phyloP scores from a whole-genome alignment of 225 moss, liverwort and hornwort species.

The Anthoceros angustus region DNA sequence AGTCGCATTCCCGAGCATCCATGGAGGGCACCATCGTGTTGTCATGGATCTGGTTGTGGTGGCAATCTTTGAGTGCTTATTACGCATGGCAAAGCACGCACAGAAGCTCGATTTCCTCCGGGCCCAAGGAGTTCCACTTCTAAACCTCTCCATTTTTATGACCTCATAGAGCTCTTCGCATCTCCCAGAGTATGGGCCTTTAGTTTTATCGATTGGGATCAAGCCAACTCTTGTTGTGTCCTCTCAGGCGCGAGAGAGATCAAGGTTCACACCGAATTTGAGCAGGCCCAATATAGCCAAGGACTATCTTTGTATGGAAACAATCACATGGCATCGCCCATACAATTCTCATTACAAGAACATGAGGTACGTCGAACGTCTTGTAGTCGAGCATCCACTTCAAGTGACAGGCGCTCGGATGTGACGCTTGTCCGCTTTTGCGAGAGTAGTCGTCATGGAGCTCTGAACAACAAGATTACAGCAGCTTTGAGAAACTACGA shows the following conservation, averaged over 20 bases:
- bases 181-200: neutral
- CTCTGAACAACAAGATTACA: neutral
- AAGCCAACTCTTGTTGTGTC: neutral
- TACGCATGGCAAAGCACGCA: neutral
- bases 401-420: neutral
- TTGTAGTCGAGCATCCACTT: neutral
- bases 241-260: slow-evolving; percentile 7
- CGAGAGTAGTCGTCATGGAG: neutral
- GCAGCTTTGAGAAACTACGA: neutral
- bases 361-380: neutral
- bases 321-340: neutral
- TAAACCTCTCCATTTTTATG: neutral
- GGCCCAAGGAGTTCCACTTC: neutral
- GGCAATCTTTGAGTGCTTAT: neutral
- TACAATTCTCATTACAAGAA: neutral
- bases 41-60: neutral
- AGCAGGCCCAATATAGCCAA: neutral
- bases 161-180: neutral
- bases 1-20: neutral
- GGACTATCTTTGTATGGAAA: neutral
- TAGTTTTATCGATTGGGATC: neutral
- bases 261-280: slow-evolving; percentile 3
- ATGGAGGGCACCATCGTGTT: neutral
- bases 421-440: neutral
- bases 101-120: neutral